Base-by-base conservation (phyloP, 108 stramenopile genomes). In the Skeletonema grethae region DNA sequence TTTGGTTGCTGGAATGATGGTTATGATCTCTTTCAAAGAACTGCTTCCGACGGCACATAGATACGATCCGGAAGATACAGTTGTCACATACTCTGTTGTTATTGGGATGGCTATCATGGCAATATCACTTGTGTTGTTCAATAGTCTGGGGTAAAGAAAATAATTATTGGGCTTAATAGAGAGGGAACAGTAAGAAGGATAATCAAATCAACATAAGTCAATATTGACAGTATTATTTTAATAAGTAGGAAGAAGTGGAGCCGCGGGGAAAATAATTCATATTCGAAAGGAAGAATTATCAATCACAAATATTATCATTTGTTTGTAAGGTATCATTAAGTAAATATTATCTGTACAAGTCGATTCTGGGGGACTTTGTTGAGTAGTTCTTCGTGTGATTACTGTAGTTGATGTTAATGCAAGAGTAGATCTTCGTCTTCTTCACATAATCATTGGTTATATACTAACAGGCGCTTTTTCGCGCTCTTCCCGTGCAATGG, bases 41-140 rank as follows among this genome's bases (percentile, higher is more conserved):
- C 80, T 99, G 24, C 57, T 99, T 7, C 98, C 97, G 12, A 97
- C 97, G 2, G 96, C 98, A 28, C 92, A 95, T 71, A 73, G 90
- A n/a, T 97, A 97, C 74, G 97, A 97, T 74, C 90, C 93, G 16
- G 80, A 87, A 28, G 94, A 97, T 61, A 80, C 75, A 11, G 90
- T 96, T 24, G 92, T 97, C 7, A 95, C 94, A 11, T 75, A 92
- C 61, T 84, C 89, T 35, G 79, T 98, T 55, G 76, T 97, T 45
- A 72, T 55, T 13, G 98, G 98, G 16, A 97, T 97, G 98, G 75
- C 71, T 0, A 64, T 97, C 30, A 97, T 99, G 80, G 95, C 98
- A 28, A 28, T 93, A 10, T 95, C 95, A n/a, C 79, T 99, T 31
- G 78, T 91, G 12, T 75, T 97, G 28, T 97, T 99, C 77, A 67